These are phyloP conservation scores for Chamaenerion angustifolium DNA, from an alignment of 345 rosid species.

Conservation along the genomic window DNA sequence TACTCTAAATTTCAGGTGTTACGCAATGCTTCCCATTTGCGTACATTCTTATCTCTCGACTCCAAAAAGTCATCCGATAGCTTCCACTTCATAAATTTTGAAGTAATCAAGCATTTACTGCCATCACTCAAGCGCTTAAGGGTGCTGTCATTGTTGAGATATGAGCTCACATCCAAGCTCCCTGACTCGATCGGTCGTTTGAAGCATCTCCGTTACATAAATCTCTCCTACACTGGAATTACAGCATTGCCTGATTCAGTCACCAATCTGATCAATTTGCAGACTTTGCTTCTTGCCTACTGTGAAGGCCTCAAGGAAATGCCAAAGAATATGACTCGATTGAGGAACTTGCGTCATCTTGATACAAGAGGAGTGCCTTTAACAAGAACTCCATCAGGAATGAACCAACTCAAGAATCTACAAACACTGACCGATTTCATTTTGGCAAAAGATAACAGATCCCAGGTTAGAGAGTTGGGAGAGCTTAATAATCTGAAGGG, in stretches of 20 bases:
- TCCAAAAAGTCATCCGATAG: too few relatives aligned
- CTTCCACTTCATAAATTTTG: background rate
- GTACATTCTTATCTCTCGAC: conserved; percentile 11
- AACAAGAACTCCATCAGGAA: conserved; percentile 10
- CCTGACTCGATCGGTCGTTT: conserved; percentile 6
- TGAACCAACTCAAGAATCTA: conserved; percentile 11
- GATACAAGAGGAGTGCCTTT: conserved; percentile 12
- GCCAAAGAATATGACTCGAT: conserved; percentile 6
- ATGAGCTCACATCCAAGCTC: background rate
- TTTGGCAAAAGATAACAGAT: conserved; percentile 9
- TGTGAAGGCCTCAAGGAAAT: conserved; percentile 10
- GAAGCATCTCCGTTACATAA: conserved; percentile 11
- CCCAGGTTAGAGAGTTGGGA: conserved; percentile 10
- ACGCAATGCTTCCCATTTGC: background rate
- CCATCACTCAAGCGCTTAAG: conserved; percentile 6
- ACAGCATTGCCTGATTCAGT: conserved; percentile 10
- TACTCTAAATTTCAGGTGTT: conserved; percentile 5
- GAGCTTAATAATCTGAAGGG: conserved; percentile 15
- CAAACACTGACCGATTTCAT: conserved; percentile 10
- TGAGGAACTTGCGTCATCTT: conserved; percentile 14
- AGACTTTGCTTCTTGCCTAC: conserved; percentile 10
- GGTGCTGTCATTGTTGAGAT: conserved; percentile 10
- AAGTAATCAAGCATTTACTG: conserved; percentile 3
- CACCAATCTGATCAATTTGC: conserved; percentile 9
- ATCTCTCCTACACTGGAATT: conserved; percentile 6